These are phyloP conservation scores for Infundibulicybe gibba DNA, from an alignment of 768 basidiomycete species.

Conservation along the genomic window DNA sequence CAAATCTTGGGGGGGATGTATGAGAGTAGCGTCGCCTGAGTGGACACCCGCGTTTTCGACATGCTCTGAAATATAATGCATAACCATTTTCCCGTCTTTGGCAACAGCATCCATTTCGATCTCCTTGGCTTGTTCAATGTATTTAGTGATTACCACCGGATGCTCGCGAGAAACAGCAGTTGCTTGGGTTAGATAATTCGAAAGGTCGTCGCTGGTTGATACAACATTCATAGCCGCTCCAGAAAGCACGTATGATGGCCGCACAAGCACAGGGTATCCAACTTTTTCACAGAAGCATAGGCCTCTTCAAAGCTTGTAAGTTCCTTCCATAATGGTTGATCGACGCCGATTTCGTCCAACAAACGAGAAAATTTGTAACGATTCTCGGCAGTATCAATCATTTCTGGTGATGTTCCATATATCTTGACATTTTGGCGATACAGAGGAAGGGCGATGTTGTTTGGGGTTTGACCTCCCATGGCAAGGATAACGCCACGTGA, in stretches of 20 bases:
- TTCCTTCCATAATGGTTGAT: slow-evolving; percentile 98
- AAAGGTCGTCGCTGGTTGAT: slow-evolving; percentile 86
- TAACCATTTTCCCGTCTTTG: slow-evolving; percentile 94
- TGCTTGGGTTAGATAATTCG: slow-evolving; percentile 90
- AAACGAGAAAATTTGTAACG: slow-evolving; percentile 99
- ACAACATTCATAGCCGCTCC: slow-evolving; percentile 99
- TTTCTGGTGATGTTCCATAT: slow-evolving; percentile 97
- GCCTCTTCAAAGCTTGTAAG: slow-evolving; percentile 90
- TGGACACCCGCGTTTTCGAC: slow-evolving; percentile 99
- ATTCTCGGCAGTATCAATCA: slow-evolving; percentile 99
- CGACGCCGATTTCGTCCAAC: slow-evolving; percentile 96
- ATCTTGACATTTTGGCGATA: slow-evolving; percentile 98
- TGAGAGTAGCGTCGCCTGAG: slow-evolving; percentile 97
- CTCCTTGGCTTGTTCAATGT: slow-evolving; percentile 99
- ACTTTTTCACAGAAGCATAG: slow-evolving; percentile 82
- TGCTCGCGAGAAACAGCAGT: slow-evolving; percentile 95
- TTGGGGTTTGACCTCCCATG: slow-evolving; percentile 98
- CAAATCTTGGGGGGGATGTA: slow-evolving; percentile 96
- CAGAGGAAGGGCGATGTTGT: slow-evolving; percentile 96
- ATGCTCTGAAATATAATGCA: slow-evolving; percentile 99
- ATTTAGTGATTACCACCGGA: slow-evolving; percentile 98
- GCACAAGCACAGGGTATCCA: slow-evolving; percentile 92
- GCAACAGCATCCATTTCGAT: slow-evolving; percentile 99
- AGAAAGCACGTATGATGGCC: slow-evolving; percentile 98
- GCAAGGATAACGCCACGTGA: slow-evolving; percentile 92